Evolutionary conservation across 2,329 filamentous ascomycete genomes (phyloP).

Genomic region (Aspergillus eucalypticola): DNA sequence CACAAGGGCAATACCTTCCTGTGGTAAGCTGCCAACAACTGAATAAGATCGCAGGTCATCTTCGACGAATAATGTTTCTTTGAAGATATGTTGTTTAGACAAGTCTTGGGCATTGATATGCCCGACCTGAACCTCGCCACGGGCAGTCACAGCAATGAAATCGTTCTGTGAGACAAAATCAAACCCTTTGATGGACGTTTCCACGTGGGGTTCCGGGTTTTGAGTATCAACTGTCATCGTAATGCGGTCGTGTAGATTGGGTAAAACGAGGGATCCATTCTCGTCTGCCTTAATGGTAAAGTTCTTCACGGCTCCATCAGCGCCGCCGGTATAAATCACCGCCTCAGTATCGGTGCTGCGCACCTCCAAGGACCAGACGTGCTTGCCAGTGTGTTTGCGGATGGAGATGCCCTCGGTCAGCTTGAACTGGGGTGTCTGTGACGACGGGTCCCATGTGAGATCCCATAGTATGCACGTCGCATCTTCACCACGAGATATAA

Average conservation of each 20-base stretch:
- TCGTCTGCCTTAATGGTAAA: conserved; percentile 27
- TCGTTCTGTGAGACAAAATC: conserved; percentile 36
- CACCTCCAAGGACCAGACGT: conserved; percentile 75
- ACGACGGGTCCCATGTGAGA: conserved; percentile 44
- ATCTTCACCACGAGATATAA: conserved; percentile 86
- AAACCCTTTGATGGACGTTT: conserved; percentile 30
- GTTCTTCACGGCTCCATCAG: conserved; percentile 66
- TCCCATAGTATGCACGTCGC: conserved; percentile 73
- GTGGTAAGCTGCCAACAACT: conserved; percentile 32
- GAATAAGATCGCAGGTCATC: conserved; percentile 35
- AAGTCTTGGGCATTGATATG: conserved; percentile 16
- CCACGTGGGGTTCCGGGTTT: conserved; percentile 14
- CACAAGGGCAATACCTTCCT: conserved; percentile 36
- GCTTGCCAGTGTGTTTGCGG: conserved; percentile 77
- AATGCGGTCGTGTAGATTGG: conserved; percentile 20
- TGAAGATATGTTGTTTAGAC: conserved; percentile 12
- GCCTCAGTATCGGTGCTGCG: conserved; percentile 33
- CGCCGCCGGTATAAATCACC: conserved; percentile 73
- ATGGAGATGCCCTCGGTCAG: conserved; percentile 54
- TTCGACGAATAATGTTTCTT: conserved; percentile 29
- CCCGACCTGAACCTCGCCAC: conserved; percentile 38
- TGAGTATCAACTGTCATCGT: conserved; percentile 9
- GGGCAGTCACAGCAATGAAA: conserved; percentile 33
- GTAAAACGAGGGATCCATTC: conserved; percentile 12
- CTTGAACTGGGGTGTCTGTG: conserved; percentile 20